Percentiles rank a stretch among this genome's conserved stretches.
These are phyloP conservation scores for Coffea eugenioides DNA, from an alignment of 257 asterid genomes.

Conservation along the genomic window DNA sequence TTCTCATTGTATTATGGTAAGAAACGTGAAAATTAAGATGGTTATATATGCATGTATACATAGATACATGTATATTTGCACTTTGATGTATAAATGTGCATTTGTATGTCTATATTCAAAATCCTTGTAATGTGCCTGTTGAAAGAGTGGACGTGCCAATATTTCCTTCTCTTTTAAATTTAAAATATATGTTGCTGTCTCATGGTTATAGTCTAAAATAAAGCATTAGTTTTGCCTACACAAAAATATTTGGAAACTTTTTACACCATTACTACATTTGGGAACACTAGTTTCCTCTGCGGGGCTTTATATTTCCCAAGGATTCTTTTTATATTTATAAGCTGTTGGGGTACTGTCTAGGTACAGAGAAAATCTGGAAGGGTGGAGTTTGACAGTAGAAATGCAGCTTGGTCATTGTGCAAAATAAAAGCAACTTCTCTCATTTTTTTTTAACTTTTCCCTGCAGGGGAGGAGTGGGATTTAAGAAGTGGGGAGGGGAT, in stretches of 20 bases:
- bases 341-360: conserved; percentile 37
- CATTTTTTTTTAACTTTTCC: no score
- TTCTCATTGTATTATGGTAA: no score
- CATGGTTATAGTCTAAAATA: neutral
- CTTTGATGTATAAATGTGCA: neutral
- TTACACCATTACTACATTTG: neutral
- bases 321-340: conserved; percentile 17
- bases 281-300: neutral
- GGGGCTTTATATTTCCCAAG: neutral
- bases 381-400: conserved; percentile 56
- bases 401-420: conserved; percentile 86
- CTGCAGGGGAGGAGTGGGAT: no score
- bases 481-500: no score
- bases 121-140: no score
- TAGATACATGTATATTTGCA: no score
- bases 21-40: neutral
- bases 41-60: neutral
- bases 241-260: neutral
- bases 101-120: no score
- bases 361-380: conserved; percentile 68
- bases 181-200: neutral
- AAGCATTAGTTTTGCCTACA: neutral
- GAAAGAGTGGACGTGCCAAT: neutral
- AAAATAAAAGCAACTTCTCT: no score
- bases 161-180: neutral